Evolutionary conservation across 176 grass and related monocot genomes (phyloP), one percentile per base, ranked within the genome.

Genomic region (Ampelocalamus luodianensis): DNA sequence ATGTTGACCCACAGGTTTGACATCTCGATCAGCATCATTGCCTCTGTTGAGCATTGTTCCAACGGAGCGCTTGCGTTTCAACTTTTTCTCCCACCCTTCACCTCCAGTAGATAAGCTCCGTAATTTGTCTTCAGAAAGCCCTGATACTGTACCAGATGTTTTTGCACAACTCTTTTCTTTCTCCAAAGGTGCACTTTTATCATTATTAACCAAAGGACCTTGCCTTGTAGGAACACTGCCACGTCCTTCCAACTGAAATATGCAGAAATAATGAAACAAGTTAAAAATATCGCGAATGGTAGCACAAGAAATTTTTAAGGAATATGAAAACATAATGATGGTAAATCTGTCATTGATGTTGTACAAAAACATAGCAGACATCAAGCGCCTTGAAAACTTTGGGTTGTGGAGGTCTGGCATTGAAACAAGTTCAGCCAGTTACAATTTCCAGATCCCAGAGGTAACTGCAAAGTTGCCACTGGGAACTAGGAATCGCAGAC

Each of bases 11-110:
- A 77, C 29, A 10, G 76, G 79, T 71, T 93, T 93, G 69, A 86
- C 83, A 71, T 88, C 85, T 72, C 83, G 79, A 51, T 93, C 92
- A 38, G 76, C 67, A 61, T 97, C 92, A 23, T 10, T 94, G 55
- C 60, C 49, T 88, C 94, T 90, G 84, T 77, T 94, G 53, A 89
- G 83, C 91, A 93, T 87, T 66, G 91, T 91, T 40, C 95, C 92
- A 69, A 94, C 81, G 74, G 92, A 97, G 64, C 90, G 88, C 50
- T 84, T 94, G 34, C 92, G 77, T 80, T 85, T 94, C 81, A 94
- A 50, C 66, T 92, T 97, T 62, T 92, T 97, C 58, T 92, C 94
- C 91, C 89, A 94, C 10, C 78, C 94, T 63, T 97, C 94, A 76
- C 91, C 53, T 9, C 87, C 91, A 44, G 94, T 79, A 78, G 95